A percentile compares a stretch with the other conserved stretches of the same genome.
phyloP scores from a whole-genome alignment of 1,139 yeast species.

The Trichomonascaceae sp. region DNA sequence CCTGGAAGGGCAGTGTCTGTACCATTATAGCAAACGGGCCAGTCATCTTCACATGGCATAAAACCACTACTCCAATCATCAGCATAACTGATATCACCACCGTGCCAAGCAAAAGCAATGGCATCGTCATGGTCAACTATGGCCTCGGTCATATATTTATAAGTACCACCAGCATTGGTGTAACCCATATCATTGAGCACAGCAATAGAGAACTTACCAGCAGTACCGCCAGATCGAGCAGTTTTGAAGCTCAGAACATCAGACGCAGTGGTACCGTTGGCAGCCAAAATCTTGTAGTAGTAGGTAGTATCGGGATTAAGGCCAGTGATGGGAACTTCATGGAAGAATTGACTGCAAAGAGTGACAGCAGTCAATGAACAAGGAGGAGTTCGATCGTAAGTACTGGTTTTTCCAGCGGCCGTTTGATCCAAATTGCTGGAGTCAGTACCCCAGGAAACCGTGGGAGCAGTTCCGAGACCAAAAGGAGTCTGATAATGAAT shows the following conservation, averaged over 20 bases:
- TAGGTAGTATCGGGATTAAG: conserved; percentile 27
- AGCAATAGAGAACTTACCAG: conserved; percentile 14
- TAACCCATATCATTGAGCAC: conserved; percentile 17
- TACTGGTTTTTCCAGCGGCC: conserved; percentile 10
- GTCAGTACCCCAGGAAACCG: conserved; percentile 11
- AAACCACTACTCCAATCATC: conserved; percentile 26
- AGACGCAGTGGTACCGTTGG: conserved; percentile 13
- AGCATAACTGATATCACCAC: conserved; percentile 28
- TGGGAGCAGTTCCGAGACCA: conserved; percentile 13
- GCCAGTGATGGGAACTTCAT: conserved; percentile 26
- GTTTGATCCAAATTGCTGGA: conserved; percentile 4
- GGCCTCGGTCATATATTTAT: conserved; percentile 20
- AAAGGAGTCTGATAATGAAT: conserved; percentile 15
- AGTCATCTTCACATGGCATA: conserved; percentile 15
- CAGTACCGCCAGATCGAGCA: conserved; percentile 14
- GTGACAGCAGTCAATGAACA: conserved; percentile 12
- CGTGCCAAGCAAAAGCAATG: conserved; percentile 22
- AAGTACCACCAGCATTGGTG: conserved; percentile 21
- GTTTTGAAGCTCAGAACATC: conserved; percentile 19
- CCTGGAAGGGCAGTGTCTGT: conserved; percentile 14
- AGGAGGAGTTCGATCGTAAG: conserved; percentile 15
- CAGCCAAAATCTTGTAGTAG: conserved; percentile 24
- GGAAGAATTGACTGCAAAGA: conserved; percentile 14
- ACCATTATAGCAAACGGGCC: conserved; percentile 7
- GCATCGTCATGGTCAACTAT: conserved; percentile 19